These are phyloP conservation scores for Sindora glabra DNA, from an alignment of 306 rosid species.

Conservation along the genomic window DNA sequence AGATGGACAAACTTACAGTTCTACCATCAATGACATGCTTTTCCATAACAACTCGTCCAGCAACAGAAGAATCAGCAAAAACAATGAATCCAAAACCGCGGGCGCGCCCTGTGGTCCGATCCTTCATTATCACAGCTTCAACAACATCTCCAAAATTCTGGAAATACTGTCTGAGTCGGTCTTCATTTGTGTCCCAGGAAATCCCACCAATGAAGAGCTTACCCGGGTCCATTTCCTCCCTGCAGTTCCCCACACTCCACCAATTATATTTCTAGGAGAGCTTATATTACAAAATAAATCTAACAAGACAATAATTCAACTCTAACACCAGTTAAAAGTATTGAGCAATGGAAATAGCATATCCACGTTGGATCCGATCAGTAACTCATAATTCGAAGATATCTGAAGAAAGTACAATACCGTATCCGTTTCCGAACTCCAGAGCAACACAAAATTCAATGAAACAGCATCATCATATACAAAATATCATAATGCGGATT, in stretches of 20 bases:
- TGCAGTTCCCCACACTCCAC: constrained; percentile 23
- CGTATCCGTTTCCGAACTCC: background rate
- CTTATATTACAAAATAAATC: background rate
- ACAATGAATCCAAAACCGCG: constrained; percentile 97
- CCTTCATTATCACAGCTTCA: constrained; percentile 99
- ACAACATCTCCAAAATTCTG: constrained; percentile 81
- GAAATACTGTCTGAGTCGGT: constrained; percentile 89
- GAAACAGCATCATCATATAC: constrained; percentile 13
- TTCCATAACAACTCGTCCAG: constrained; percentile 73
- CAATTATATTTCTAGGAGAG: constrained; percentile 15
- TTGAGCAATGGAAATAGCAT: constrained; percentile 9
- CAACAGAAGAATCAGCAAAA: constrained; percentile 72
- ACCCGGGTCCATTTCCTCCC: constrained; percentile 78
- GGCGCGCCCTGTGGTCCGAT: constrained; percentile 96
- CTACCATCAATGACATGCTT: constrained; percentile 98
- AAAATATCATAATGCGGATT: constrained; percentile 30
- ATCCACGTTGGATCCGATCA: constrained; percentile 20
- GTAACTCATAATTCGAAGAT: background rate
- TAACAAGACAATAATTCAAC: background rate
- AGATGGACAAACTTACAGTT: constrained; percentile 50
- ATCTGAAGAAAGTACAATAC: background rate
- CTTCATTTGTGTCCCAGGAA: constrained; percentile 99
- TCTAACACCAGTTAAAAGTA: constrained; percentile 6
- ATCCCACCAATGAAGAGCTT: constrained; percentile 92
- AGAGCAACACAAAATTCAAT: constrained; percentile 5